Conservation (phyloP, 495 filamentous ascomycete genomes). For the Penicillium coprophilum region DNA sequence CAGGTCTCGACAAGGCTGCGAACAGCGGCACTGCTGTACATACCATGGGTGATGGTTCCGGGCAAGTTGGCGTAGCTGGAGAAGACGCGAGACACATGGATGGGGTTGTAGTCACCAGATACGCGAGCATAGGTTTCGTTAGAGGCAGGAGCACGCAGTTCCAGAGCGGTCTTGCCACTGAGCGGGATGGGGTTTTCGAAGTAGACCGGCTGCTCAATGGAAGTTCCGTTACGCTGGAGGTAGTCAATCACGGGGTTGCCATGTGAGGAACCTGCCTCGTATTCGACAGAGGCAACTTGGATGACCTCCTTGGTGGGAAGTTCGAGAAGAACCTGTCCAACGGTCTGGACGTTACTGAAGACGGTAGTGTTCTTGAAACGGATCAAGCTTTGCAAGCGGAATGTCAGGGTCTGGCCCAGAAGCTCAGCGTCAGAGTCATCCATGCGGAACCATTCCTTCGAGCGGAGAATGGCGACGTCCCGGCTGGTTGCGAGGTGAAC, state of each 20-base stretch:
- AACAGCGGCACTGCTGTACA: constrained; percentile 99
- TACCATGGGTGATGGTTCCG: constrained; percentile 96
- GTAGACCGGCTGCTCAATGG: constrained; percentile 93
- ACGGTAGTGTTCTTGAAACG: constrained; percentile 93
- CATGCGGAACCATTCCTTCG: constrained; percentile 95
- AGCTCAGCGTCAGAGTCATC: constrained; percentile 79
- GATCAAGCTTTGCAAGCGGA: constrained; percentile 88
- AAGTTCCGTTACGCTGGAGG: constrained; percentile 84
- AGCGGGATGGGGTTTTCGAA: constrained; percentile 97
- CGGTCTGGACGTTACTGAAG: constrained; percentile 89
- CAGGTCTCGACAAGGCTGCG: constrained; percentile 97
- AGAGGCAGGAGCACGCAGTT: constrained; percentile 86
- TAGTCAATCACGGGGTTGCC: constrained; percentile 98
- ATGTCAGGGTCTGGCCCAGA: constrained; percentile 87
- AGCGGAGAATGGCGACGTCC: constrained; percentile 89
- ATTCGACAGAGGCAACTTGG: constrained; percentile 92
- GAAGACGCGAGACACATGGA: constrained; percentile 97
- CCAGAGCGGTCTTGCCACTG: constrained; percentile 84
- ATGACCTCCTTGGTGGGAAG: constrained; percentile 97
- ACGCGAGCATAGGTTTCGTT: constrained; percentile 98
- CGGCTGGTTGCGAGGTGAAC: constrained; percentile 80
- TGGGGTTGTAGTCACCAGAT: constrained; percentile 97
- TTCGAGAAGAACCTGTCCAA: constrained; percentile 90
- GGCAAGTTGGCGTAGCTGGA: constrained; percentile 91
- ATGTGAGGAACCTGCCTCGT: constrained; percentile 83